Conservation (phyloP, 1,139 yeast genomes). For the Debaryomycetaceae sp. region DNA sequence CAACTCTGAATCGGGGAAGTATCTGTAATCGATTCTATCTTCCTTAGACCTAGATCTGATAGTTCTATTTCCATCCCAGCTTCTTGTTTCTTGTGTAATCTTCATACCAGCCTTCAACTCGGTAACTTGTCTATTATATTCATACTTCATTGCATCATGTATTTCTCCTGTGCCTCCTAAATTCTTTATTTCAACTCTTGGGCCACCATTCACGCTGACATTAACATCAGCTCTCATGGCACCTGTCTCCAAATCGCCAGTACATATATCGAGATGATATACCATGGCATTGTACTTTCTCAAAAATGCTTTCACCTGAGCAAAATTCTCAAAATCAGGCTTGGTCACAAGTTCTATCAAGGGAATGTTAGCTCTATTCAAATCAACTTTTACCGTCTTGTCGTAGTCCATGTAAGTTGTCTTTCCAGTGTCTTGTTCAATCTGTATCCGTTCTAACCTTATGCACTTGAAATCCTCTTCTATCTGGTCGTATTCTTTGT, state of each 20-base stretch:
- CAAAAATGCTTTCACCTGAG: constrained; percentile 74
- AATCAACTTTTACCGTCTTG: constrained; percentile 57
- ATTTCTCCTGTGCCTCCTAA: constrained; percentile 83
- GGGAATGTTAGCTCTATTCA: constrained; percentile 83
- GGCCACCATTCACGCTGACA: constrained; percentile 66
- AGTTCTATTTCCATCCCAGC: constrained; percentile 82
- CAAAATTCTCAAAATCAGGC: constrained; percentile 73
- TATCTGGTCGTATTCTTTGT: constrained; percentile 52
- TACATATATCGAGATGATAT: constrained; percentile 65
- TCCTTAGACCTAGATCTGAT: constrained; percentile 72
- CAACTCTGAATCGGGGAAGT: constrained; percentile 91
- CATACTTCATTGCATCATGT: constrained; percentile 70
- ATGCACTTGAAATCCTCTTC: constrained; percentile 38
- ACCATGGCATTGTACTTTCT: constrained; percentile 76
- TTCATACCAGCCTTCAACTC: constrained; percentile 32
- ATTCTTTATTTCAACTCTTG: constrained; percentile 86
- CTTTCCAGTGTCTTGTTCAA: constrained; percentile 95
- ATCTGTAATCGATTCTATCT: constrained; percentile 80
- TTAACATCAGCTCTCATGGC: constrained; percentile 95
- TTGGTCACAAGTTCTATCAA: constrained; percentile 86
- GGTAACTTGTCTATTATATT: constrained; percentile 64
- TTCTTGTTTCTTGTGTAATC: constrained; percentile 72
- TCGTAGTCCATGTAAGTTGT: constrained; percentile 53
- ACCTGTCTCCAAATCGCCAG: constrained; percentile 92
- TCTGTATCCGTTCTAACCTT: constrained; percentile 69